Evolutionary conservation across 148 eudicot genomes (phyloP), one percentile per base, ranked within the genome.

Genomic region (Limonium bicolor): DNA sequence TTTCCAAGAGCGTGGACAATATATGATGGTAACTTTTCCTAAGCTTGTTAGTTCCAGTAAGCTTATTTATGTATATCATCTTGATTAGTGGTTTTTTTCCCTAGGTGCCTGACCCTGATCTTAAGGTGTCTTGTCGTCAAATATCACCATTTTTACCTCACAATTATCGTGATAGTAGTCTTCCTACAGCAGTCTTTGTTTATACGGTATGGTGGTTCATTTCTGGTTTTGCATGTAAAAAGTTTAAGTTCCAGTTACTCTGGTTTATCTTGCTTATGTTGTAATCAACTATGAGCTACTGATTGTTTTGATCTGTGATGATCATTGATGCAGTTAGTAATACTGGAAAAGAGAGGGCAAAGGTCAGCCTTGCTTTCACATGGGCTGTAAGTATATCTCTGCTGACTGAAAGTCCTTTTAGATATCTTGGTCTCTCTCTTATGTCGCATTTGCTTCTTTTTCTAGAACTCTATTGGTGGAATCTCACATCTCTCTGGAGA

Each of bases 1-100:
- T 90, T 80, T 62, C 99, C 99, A 32, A 68, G 99, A 64, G 87
- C 99, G 45, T 90, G 99, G 99, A 90, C 99, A 7, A 65, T 90
- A 57, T 90, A 90, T 73, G 99, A 90, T 61, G 99, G 95, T 86
- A 67, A n/a, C 10, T 44, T 65, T 46, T 46, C 32, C 48, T n/a
- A 8, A 43, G 30, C 27, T 18, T 24, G 24, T 5, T 13, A 43
- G 19, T 23, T 43, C 30, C 19, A 1, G 15, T 24, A n/a, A 12
- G 15, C 27, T 14, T n/a, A 25, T 23, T 14, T 24, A 6, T 43
- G 31, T 20, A 2, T 21, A 19, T 9, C 31, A 43, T 22, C 48
- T 43, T 20, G 27, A 20, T n/a, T 43, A n/a, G 6, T 6, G 19
- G 24, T 19, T 25, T 39, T 53, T n/a, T 5, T 37, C 35, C 64